Evolutionary conservation across 2,329 filamentous ascomycete genomes (phyloP).

Genomic region (Fusarium robinianum): DNA sequence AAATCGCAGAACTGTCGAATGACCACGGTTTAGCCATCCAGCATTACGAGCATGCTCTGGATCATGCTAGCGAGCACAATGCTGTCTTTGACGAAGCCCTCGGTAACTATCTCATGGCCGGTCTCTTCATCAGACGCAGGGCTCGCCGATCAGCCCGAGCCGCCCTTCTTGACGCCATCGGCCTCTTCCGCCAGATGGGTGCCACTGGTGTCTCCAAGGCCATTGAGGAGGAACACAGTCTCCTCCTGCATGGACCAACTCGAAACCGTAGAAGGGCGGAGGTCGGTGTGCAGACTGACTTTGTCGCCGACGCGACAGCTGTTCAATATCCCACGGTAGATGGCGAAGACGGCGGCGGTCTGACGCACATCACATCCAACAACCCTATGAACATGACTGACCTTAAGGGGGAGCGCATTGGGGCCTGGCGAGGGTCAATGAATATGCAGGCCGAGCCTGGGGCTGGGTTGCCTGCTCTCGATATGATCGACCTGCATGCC

Average conservation of each 20-base stretch:
- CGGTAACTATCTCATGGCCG: conserved; percentile 74
- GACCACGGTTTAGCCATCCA: conserved; percentile 63
- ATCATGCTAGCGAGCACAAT: conserved; percentile 70
- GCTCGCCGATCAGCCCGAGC: conserved; percentile 70
- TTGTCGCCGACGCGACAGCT: conserved; percentile 60
- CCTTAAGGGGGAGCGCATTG: conserved; percentile 61
- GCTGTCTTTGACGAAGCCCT: conserved; percentile 74
- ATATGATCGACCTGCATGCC: conserved; percentile 81
- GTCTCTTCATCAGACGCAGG: conserved; percentile 67
- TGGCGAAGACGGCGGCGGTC: conserved; percentile 50
- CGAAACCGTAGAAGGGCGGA: conserved; percentile 64
- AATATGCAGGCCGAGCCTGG: conserved; percentile 59
- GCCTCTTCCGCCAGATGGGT: conserved; percentile 69
- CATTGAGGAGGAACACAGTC: conserved; percentile 69
- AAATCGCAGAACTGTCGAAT: conserved; percentile 65
- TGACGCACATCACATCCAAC: conserved; percentile 49
- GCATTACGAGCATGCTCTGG: conserved; percentile 71
- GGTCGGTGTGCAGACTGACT: conserved; percentile 71
- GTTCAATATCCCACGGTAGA: conserved; percentile 56
- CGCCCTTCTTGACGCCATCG: conserved; percentile 69
- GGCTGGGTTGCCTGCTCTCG: conserved; percentile 70
- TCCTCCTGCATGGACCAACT: conserved; percentile 66
- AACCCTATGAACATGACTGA: conserved; percentile 50
- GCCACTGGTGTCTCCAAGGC: conserved; percentile 70
- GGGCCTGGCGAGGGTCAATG: conserved; percentile 66